These are phyloP conservation scores for Epichloe sibirici DNA, from an alignment of 2,329 filamentous ascomycete genomes.

Conservation along the genomic window DNA sequence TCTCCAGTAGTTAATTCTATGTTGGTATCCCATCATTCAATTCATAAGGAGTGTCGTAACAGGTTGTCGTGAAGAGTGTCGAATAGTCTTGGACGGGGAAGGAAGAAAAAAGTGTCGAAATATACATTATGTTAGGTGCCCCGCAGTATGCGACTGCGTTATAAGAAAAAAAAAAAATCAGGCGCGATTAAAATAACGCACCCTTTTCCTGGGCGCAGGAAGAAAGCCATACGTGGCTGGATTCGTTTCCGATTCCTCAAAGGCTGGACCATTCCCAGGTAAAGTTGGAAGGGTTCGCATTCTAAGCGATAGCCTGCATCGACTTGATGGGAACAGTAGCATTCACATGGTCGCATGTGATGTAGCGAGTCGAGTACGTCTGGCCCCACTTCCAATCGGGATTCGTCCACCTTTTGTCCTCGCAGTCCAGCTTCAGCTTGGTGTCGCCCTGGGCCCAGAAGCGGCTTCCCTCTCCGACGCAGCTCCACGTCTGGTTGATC, in stretches of 20 bases:
- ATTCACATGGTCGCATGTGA: slow-evolving; percentile 17
- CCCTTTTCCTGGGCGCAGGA: not conserved
- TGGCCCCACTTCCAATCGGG: slow-evolving; percentile 19
- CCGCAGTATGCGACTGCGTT: not conserved
- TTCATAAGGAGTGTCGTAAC: not conserved
- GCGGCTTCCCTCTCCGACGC: slow-evolving; percentile 25
- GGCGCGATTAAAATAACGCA: not conserved
- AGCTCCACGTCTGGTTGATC: slow-evolving; percentile 38
- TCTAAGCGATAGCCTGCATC: slow-evolving; percentile 16
- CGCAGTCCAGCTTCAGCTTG: slow-evolving; percentile 18
- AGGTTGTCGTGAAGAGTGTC: not conserved
- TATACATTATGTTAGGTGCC: slow-evolving; percentile 3
- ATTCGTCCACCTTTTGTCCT: slow-evolving; percentile 17
- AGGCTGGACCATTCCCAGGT: not conserved
- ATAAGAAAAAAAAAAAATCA: not conserved
- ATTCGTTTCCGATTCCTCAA: not conserved
- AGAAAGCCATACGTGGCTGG: not conserved
- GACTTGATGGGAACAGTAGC: slow-evolving; percentile 14
- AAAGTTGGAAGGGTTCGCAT: not conserved
- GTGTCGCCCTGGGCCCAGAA: slow-evolving; percentile 17
- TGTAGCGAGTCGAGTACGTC: slow-evolving; percentile 18
- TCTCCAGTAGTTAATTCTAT: not conserved
- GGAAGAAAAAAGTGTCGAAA: not conserved
- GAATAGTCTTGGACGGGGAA: no score
- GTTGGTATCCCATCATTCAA: not conserved